These are phyloP conservation scores for Auricularia heimuer DNA, from an alignment of 768 basidiomycete species.

Conservation along the genomic window DNA sequence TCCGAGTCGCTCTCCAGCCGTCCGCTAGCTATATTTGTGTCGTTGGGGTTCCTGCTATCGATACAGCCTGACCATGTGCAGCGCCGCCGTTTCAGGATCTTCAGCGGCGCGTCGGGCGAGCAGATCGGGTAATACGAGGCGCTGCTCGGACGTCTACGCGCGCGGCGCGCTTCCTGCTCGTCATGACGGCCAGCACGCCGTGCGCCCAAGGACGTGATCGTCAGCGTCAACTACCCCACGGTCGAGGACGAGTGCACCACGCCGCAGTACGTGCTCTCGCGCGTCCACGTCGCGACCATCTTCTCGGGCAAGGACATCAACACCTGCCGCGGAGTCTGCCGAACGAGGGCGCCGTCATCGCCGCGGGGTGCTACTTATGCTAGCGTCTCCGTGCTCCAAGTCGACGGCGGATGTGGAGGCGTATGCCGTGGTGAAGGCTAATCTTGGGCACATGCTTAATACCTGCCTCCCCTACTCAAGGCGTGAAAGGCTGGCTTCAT, in stretches of 20 bases:
- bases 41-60: too few species aligned
- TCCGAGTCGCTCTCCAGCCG: too few species aligned
- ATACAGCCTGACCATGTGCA: too few species aligned
- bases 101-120: conserved; percentile 32
- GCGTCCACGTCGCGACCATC: conserved; percentile 22
- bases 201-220: conserved; percentile 30
- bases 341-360: conserved; percentile 32
- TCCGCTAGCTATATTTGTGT: too few species aligned
- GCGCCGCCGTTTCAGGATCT: conserved; percentile 9
- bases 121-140: conserved; percentile 46
- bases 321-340: conserved; percentile 38
- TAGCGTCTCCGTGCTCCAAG: conserved; percentile 40
- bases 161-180: conserved; percentile 11
- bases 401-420: conserved; percentile 31
- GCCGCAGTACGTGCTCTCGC: conserved; percentile 35
- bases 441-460: background rate
- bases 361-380: conserved; percentile 29
- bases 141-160: conserved; percentile 15
- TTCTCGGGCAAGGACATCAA: conserved; percentile 26
- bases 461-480: background rate
- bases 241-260: conserved; percentile 26
- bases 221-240: conserved; percentile 45
- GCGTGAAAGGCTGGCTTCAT: background rate
- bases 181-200: conserved; percentile 14
- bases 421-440: conserved; percentile 26